Conservation (phyloP, 2,329 filamentous ascomycete species). For the Beauveria scarabaeidicola region DNA sequence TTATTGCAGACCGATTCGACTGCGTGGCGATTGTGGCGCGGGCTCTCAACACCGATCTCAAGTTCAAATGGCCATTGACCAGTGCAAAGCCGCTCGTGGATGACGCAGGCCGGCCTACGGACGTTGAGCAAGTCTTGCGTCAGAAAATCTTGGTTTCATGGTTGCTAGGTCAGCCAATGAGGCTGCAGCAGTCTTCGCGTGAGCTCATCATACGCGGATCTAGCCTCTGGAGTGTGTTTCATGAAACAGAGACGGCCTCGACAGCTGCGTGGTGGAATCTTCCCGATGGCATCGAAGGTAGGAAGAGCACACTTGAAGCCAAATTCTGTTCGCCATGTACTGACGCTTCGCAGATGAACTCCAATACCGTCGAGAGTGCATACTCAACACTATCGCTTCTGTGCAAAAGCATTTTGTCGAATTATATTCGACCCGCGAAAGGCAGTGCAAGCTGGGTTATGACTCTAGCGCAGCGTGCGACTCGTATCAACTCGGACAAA, state of each 20-base stretch:
- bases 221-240: constrained; percentile 42
- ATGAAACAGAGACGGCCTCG: constrained; percentile 17
- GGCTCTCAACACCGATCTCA: constrained; percentile 41
- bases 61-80: constrained; percentile 47
- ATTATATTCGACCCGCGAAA: constrained; percentile 57
- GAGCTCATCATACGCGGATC: constrained; percentile 61
- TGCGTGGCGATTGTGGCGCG: constrained; percentile 47
- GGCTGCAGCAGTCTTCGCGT: constrained; percentile 52
- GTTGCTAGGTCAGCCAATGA: constrained; percentile 53
- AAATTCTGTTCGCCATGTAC: background rate
- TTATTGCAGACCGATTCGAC: constrained; percentile 68
- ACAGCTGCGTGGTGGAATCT: constrained; percentile 63
- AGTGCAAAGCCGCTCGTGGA: constrained; percentile 27
- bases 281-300: constrained; percentile 58
- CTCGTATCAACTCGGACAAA: constrained; percentile 70
- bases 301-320: constrained; percentile 13
- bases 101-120: constrained; percentile 29
- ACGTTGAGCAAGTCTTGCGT: constrained; percentile 56
- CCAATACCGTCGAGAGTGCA: constrained; percentile 53
- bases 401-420: constrained; percentile 59
- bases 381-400: constrained; percentile 62
- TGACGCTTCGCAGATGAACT: constrained; percentile 46
- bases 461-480: constrained; percentile 65
- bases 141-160: constrained; percentile 62
- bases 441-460: constrained; percentile 67